These are phyloP conservation scores for Phytomonas francai DNA, from an alignment of 208 protist genomes.

Conservation along the genomic window DNA sequence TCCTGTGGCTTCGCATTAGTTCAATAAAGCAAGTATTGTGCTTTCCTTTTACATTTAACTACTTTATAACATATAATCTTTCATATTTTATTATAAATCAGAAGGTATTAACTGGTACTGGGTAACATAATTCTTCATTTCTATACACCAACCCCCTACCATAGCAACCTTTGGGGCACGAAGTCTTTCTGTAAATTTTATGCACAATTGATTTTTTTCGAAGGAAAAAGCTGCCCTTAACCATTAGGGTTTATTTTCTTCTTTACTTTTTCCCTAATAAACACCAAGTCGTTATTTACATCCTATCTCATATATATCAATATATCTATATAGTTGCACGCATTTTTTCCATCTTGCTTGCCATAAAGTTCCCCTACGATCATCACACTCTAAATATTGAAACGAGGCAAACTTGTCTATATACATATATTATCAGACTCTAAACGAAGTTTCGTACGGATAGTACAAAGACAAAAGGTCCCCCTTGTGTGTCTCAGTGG, in stretches of 20 bases:
- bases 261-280: constrained; percentile 5
- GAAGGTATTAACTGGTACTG: constrained; percentile 8
- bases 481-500: neutral
- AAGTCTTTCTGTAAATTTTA: constrained; percentile 5
- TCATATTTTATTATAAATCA: constrained; percentile 9
- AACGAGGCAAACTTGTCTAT: neutral
- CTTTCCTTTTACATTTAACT: constrained; percentile 6
- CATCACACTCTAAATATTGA: neutral
- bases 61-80: constrained; percentile 6
- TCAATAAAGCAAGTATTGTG: neutral
- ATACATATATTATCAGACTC: neutral
- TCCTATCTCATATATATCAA: constrained; percentile 4
- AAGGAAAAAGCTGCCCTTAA: constrained; percentile 9
- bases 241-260: constrained; percentile 8
- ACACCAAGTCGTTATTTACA: constrained; percentile 4
- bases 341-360: neutral
- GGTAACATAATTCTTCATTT: constrained; percentile 10
- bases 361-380: neutral
- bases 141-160: neutral
- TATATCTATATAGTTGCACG: neutral
- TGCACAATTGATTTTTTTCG: constrained; percentile 10
- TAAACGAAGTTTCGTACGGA: neutral
- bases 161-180: neutral
- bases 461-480: neutral
- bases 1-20: constrained; percentile 2